Conservation (phyloP, 805 yeast genomes). For the Isabelozyma pseudorhagii region DNA sequence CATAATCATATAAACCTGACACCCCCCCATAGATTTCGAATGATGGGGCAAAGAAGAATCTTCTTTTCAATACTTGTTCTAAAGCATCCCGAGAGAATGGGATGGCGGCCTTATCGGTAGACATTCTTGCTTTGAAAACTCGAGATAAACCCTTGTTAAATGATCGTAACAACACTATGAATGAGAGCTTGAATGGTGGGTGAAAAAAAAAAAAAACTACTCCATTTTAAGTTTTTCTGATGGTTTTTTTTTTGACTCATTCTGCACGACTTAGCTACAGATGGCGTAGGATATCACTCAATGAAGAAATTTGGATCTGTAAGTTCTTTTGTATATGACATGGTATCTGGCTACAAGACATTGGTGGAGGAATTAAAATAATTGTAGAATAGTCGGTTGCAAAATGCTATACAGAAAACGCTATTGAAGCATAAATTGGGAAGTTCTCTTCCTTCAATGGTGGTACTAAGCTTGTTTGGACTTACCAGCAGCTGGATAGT, state of each 20-base stretch:
- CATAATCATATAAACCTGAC: slow-evolving; percentile 95
- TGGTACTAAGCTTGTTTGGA: not conserved
- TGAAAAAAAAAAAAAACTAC: not conserved
- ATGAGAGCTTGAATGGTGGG: not conserved
- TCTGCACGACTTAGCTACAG: not conserved
- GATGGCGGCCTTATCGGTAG: slow-evolving; percentile 22
- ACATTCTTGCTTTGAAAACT: slow-evolving; percentile 16
- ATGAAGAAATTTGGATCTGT: too few species aligned
- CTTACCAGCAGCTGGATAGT: not conserved
- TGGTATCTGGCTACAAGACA: too few species aligned
- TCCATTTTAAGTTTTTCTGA: not conserved
- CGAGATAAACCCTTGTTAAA: not conserved
- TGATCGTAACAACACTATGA: not conserved
- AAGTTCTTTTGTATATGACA: too few species aligned
- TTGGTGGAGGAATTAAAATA: too few species aligned
- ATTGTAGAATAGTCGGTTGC: not conserved
- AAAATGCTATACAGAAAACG: too few species aligned
- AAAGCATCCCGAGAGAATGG: slow-evolving; percentile 80
- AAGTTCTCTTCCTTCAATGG: too few species aligned
- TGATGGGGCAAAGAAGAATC: slow-evolving; percentile 97
- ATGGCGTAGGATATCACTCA: not conserved
- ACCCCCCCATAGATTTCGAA: slow-evolving; percentile 98
- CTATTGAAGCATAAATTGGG: not conserved
- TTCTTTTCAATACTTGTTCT: slow-evolving; percentile 88
- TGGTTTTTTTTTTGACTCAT: not conserved